Base-by-base conservation (phyloP, 2,329 filamentous ascomycete genomes). In the Pestalotiopsis fici region DNA sequence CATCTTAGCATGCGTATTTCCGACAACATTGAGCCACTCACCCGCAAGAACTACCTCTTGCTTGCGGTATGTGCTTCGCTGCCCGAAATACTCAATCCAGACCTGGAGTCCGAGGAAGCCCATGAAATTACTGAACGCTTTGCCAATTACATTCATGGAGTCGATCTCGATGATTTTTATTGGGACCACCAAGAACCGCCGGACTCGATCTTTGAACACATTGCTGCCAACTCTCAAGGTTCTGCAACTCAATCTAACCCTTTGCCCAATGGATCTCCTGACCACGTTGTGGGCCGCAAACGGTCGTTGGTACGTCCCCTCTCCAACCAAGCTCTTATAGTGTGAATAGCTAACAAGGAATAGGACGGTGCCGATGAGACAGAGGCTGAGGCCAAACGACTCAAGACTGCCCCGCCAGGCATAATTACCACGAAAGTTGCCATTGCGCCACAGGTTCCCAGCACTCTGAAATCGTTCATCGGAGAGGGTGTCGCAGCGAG, bases 1-100 rank as follows among this genome's bases (percentile, higher is more conserved):
- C 87, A 90, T 67, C 80, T 89, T 55, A 83, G 84, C 66, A 76
- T 85, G 61, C 78, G 82, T 18, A 76, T 88, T 28, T 78, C 79
- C 1, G 75, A 78, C 2, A 71, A 75, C 4, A 69, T 82, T 63
- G 76, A 80, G n/a, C 69, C 74, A 0, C 66, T 87, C 5, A 85
- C 88, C 70, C 81, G 83, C 18, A 86, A 83, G 67, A 86, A 82
- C 64, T 79, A 81, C 2, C 76, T 85, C 1, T 71, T 84, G 28
- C 70, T 76, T 23, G 74, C 75, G 50, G 67, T 78, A 23, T 74
- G 73, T 9, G 76, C 75, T 59, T 75, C 76, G 35, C 77, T 75
- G 71, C 71, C 69, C 28, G 72, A 73, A 23, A 75, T 87, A 5
- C 74, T 78, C 39, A 78, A 83, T 43, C 82, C 82, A 0, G 79